phyloP scores from a whole-genome alignment of 192 early-diverging fungal genomes.

The Coemansia sp. region DNA sequence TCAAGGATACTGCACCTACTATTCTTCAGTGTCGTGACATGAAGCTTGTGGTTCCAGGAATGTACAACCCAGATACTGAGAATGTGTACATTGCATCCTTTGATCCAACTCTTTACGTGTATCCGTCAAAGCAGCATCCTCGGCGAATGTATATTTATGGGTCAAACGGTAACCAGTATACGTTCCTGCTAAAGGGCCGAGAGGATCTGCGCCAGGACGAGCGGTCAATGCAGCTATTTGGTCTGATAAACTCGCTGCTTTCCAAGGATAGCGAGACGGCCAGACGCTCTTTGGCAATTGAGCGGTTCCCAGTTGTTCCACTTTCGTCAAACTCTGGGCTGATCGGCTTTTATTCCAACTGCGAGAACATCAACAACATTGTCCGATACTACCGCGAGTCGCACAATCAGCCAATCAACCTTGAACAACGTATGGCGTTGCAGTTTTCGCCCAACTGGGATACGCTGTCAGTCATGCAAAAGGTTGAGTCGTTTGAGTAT shows the following conservation, averaged over 20 bases:
- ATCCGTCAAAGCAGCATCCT: conserved; percentile 44
- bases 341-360: conserved; percentile 84
- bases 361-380: conserved; percentile 77
- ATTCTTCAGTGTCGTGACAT: neutral
- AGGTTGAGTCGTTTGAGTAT: conserved; percentile 95
- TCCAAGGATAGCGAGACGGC: conserved; percentile 85
- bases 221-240: conserved; percentile 98
- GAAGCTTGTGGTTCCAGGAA: neutral
- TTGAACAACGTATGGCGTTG: no score
- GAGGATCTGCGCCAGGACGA: conserved; percentile 99
- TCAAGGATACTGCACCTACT: neutral
- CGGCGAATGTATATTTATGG: conserved; percentile 81
- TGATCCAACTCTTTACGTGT: no score
- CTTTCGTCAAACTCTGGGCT: conserved; percentile 95
- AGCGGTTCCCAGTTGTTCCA: conserved; percentile 90
- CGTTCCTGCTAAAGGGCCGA: conserved; percentile 92
- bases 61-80: no score
- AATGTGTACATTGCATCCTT: no score
- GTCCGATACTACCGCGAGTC: no score
- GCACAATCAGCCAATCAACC: no score
- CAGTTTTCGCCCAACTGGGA: conserved; percentile 93
- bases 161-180: conserved; percentile 86
- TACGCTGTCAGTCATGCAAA: conserved; percentile 84
- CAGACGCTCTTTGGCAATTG: conserved; percentile 87
- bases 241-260: conserved; percentile 91